Conservation (phyloP, 257 asterid species). For the Lycium barbarum region DNA sequence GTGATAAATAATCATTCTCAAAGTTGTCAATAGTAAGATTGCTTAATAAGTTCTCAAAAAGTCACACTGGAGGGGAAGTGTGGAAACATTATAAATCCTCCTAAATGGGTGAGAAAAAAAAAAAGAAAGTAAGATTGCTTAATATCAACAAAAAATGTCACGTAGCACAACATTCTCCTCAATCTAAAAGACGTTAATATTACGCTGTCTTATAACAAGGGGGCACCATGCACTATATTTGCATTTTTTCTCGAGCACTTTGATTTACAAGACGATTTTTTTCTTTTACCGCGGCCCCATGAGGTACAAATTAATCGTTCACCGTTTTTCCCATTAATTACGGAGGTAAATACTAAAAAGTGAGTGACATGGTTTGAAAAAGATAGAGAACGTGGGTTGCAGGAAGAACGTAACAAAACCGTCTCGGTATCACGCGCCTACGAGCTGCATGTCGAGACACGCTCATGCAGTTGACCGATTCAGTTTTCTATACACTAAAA, state of each 20-base stretch:
- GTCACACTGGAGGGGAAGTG: too few relatives aligned
- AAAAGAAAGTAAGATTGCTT: background rate
- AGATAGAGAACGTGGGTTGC: constrained; percentile 12
- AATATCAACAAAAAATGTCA: constrained; percentile 25
- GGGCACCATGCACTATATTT: constrained; percentile 43
- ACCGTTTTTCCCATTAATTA: background rate
- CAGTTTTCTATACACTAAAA: background rate
- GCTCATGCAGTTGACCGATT: background rate
- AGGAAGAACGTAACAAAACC: background rate
- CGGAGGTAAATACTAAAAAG: background rate
- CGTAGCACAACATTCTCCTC: constrained; percentile 36
- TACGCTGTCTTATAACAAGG: constrained; percentile 49
- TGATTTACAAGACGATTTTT: constrained; percentile 15
- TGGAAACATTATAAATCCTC: too few relatives aligned
- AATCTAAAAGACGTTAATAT: constrained; percentile 21
- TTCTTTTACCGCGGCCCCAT: background rate
- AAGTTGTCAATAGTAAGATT: background rate
- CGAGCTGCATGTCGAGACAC: background rate
- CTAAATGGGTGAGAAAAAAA: too few relatives aligned
- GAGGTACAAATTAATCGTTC: background rate
- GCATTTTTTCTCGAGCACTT: constrained; percentile 30
- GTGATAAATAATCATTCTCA: background rate
- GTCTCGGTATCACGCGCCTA: background rate
- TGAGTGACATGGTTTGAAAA: background rate
- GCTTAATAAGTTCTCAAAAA: too few relatives aligned